phyloP scores from a whole-genome alignment of 1,139 yeast species.

The Hansenula sp. region DNA sequence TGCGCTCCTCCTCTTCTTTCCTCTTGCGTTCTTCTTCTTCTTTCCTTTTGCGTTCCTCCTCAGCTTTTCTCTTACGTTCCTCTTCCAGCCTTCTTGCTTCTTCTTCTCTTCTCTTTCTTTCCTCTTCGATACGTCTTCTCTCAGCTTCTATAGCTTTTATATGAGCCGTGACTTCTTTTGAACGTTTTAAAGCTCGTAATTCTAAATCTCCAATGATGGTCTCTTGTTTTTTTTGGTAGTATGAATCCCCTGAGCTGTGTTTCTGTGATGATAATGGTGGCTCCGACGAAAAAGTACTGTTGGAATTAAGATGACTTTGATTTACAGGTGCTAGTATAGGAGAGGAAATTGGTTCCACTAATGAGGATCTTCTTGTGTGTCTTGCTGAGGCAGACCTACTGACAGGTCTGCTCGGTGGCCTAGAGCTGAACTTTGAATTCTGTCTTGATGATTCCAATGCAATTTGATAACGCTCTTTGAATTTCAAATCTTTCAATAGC shows the following conservation, averaged over 20 bases:
- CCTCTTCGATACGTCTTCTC: constrained; percentile 15
- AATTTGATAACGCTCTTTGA: constrained; percentile 19
- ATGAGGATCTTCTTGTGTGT: constrained; percentile 3
- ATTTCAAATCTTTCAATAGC: constrained; percentile 17
- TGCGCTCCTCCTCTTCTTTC: constrained; percentile 12
- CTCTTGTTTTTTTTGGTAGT: constrained; percentile 5
- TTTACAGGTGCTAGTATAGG: background rate
- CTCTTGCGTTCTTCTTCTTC: constrained; percentile 12
- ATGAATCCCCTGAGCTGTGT: background rate
- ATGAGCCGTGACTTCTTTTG: constrained; percentile 19
- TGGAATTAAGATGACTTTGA: background rate
- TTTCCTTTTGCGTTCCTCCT: constrained; percentile 15
- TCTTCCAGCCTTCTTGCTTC: constrained; percentile 19
- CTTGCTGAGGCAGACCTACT: background rate
- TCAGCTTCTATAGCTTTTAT: constrained; percentile 20
- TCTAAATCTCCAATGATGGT: constrained; percentile 10
- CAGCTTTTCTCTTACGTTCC: constrained; percentile 12
- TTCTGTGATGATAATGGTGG: background rate
- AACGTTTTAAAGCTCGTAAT: constrained; percentile 14
- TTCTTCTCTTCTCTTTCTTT: constrained; percentile 19
- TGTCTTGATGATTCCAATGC: constrained; percentile 1
- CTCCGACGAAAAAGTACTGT: background rate
- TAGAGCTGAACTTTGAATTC: background rate
- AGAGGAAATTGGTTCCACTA: background rate
- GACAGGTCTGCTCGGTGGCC: background rate